Evolutionary conservation across 257 asterid species (phyloP).

Genomic region (Striga asiatica): DNA sequence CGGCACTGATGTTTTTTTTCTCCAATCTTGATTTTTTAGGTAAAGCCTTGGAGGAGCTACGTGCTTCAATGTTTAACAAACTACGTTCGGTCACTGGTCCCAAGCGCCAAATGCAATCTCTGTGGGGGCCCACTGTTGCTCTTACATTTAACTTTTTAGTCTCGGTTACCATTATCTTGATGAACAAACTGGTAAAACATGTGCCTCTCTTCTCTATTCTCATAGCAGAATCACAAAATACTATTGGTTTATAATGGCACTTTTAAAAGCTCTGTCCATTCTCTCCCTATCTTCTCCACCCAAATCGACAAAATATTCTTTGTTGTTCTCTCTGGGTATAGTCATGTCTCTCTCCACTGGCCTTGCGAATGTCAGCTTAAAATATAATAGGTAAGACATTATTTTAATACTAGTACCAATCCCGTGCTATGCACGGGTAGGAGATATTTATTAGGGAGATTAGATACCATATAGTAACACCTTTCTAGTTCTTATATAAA

Average conservation of each 20-base stretch:
- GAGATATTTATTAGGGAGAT: no score
- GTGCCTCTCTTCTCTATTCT: conserved; percentile 5
- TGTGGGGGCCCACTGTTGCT: conserved; percentile 72
- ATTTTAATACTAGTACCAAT: no score
- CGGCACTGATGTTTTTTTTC: conserved; percentile 10
- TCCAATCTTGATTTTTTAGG: conserved; percentile 35
- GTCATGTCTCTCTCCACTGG: conserved; percentile 99
- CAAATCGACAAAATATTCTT: conserved; percentile 57
- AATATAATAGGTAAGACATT: conserved; percentile 69
- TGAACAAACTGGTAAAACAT: conserved; percentile 79
- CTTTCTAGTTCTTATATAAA: no score
- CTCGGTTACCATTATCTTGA: conserved; percentile 80
- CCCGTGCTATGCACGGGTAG: no score
- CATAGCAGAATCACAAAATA: not conserved
- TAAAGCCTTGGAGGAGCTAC: conserved; percentile 77
- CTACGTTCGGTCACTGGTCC: conserved; percentile 41
- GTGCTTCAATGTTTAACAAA: conserved; percentile 68
- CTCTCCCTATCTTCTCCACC: conserved; percentile 75
- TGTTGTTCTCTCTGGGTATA: conserved; percentile 82
- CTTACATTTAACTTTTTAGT: conserved; percentile 83
- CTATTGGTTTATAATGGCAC: conserved; percentile 74
- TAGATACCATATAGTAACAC: no score
- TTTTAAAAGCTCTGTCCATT: conserved; percentile 61
- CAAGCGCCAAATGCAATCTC: conserved; percentile 64
- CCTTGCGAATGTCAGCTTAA: conserved; percentile 96